These are phyloP conservation scores for Tephrocybe rancida DNA, from an alignment of 768 basidiomycete species.

Conservation along the genomic window DNA sequence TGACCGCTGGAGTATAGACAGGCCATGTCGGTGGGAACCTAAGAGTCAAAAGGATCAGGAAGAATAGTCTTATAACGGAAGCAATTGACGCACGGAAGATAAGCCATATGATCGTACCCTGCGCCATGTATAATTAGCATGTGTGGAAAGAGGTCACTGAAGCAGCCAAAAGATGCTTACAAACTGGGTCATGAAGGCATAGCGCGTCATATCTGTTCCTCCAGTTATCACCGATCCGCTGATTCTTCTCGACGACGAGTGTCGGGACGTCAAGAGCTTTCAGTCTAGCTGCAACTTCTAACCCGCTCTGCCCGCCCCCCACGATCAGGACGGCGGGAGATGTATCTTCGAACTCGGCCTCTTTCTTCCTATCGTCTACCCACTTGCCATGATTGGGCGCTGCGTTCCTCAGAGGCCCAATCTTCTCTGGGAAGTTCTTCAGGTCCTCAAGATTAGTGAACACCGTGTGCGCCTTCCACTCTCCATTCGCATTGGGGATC, in stretches of 20 bases:
- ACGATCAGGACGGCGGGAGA: conserved; percentile 54
- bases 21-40: conserved; percentile 67
- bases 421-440: conserved; percentile 51
- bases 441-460: conserved; percentile 63
- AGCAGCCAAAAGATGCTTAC: conserved; percentile 38
- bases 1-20: conserved; percentile 55
- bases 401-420: conserved; percentile 44
- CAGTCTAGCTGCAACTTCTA: conserved; percentile 63
- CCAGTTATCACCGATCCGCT: conserved; percentile 66
- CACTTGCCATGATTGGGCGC: conserved; percentile 56
- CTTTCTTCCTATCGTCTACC: conserved; percentile 44
- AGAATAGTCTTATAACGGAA: not conserved
- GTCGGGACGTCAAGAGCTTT: conserved; percentile 49
- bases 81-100: conserved; percentile 49
- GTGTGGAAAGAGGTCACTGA: conserved; percentile 2
- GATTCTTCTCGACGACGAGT: conserved; percentile 65
- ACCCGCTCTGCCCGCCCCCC: conserved; percentile 69
- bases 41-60: not conserved
- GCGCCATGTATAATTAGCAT: not conserved
- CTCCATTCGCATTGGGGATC: conserved; percentile 41
- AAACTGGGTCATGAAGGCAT: conserved; percentile 68
- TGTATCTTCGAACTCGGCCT: conserved; percentile 46
- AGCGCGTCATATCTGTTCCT: conserved; percentile 66
- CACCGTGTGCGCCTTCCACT: conserved; percentile 64
- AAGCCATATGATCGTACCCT: conserved; percentile 63